These are phyloP conservation scores for Hygrophila difformis DNA, from an alignment of 257 asterid species.

Conservation along the genomic window DNA sequence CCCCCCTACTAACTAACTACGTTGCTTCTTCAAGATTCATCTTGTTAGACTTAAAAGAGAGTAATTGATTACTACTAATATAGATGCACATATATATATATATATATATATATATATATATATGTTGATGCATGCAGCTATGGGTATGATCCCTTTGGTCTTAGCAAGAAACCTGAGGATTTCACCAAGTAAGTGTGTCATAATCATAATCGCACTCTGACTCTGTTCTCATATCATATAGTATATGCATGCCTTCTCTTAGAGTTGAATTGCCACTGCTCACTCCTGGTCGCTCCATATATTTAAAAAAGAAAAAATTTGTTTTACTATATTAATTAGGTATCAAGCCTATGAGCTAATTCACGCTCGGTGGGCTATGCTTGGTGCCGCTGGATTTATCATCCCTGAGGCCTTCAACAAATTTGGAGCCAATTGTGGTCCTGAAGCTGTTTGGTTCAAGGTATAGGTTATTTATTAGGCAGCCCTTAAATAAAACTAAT, in stretches of 20 bases:
- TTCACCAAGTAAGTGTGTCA: constrained; percentile 77
- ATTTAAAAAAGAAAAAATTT: not conserved
- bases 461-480: constrained; percentile 19
- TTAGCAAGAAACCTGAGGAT: constrained; percentile 87
- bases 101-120: no score
- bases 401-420: constrained; percentile 98
- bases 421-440: constrained; percentile 90
- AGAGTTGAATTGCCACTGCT: no score
- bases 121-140: no score
- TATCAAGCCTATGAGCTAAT: constrained; percentile 87
- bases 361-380: constrained; percentile 98
- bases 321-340: constrained; percentile 22
- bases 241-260: no score
- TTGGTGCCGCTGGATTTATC: constrained; percentile 92
- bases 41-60: no score
- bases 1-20: no score
- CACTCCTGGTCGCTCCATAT: not conserved
- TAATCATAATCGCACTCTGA: no score
- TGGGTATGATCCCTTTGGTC: constrained; percentile 96
- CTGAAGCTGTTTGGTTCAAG: constrained; percentile 99
- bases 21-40: no score
- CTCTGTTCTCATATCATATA: no score
- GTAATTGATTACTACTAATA: no score
- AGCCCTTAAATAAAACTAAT: no score
- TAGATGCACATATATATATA: no score